Base-by-base conservation (phyloP, 2,329 filamentous ascomycete species). In the Sclerotinia nivalis region DNA sequence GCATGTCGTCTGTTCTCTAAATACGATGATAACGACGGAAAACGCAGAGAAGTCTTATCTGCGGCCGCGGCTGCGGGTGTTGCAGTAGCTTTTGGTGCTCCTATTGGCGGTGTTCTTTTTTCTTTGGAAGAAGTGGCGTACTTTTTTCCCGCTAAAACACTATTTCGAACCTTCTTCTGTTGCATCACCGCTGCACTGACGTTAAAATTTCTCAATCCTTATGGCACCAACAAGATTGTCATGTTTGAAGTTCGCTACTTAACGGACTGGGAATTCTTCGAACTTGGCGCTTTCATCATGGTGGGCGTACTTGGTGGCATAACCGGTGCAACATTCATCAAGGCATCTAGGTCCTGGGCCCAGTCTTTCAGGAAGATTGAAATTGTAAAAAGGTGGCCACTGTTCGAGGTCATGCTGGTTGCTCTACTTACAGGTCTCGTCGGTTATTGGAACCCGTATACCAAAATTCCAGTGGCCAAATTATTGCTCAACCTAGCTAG, bases 131-230 rank as follows among this genome's bases (percentile, higher is more conserved):
- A 98, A 84, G 94, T 98, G 72, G 89, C 92, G 75, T 98, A 98
- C 80, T 98, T 98, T 80, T 98, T 98, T 79, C 95, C 96, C 0
- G 93, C 95, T 8, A 98, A 99, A 82, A 98, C 95, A 0, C 86
- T 99, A 12, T 99, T 99, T 83, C 86, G 96, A 67, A 98, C 96
- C 0, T 99, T 99, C 80, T 98, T 98, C 81, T 98, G 95, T 83
- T 98, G 95, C 80, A 98, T 98, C 75, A 90, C 91, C 45, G 94
- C 96, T 1, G 93, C 96, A 0, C 81, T 99, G 47, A 95, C 94
- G 1, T 84, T 99, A 75, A 97, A 97, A 77, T 97, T 97, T 74
- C 84, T 98, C 50, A 96, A 99, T 76, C 96, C 96, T 0, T 99
- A 98, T 76, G 95, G 95, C 43, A 98, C 94, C 0, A 89, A 92